These are phyloP conservation scores for Escallonia herrerae DNA, from an alignment of 129 eudicot species.

Conservation along the genomic window DNA sequence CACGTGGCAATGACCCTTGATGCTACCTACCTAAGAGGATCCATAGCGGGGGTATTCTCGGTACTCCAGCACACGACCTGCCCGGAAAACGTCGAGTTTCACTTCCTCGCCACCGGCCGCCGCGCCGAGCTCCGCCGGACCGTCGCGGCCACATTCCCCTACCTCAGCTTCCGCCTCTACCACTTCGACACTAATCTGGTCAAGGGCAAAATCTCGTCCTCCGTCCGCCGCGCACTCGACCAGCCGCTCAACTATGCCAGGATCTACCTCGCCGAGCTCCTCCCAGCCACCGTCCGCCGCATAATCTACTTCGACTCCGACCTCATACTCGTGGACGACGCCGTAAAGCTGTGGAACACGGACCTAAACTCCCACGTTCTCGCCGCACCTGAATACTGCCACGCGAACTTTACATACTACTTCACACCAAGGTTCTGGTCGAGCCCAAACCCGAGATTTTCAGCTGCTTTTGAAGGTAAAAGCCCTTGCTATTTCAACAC, in stretches of 20 bases:
- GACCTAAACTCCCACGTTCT: conserved; percentile 48
- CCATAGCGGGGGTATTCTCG: conserved; percentile 81
- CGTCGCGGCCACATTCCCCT: conserved; percentile 62
- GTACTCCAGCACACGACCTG: conserved; percentile 79
- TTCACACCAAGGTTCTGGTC: conserved; percentile 73
- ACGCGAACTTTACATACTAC: conserved; percentile 76
- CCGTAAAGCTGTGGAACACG: conserved; percentile 49
- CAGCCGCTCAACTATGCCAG: conserved; percentile 93
- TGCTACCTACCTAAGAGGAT: conserved; percentile 86
- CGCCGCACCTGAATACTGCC: conserved; percentile 90
- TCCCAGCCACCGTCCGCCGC: conserved; percentile 58
- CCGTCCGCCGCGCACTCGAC: conserved; percentile 85
- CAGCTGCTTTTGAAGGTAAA: conserved; percentile 25
- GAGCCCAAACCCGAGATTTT: conserved; percentile 30
- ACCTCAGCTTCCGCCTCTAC: conserved; percentile 61
- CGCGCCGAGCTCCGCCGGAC: conserved; percentile 48
- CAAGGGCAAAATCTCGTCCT: conserved; percentile 66
- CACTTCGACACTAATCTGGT: conserved; percentile 59
- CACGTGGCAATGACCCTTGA: conserved; percentile 94
- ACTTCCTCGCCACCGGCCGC: conserved; percentile 55
- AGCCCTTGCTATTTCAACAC: conserved; percentile 78
- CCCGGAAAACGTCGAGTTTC: conserved; percentile 82
- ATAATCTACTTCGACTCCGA: conserved; percentile 89
- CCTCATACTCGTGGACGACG: conserved; percentile 76
- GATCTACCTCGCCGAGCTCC: conserved; percentile 70